Base-by-base conservation (phyloP, 1,139 yeast species). In the Hyphopichia pseudoburtonii region DNA sequence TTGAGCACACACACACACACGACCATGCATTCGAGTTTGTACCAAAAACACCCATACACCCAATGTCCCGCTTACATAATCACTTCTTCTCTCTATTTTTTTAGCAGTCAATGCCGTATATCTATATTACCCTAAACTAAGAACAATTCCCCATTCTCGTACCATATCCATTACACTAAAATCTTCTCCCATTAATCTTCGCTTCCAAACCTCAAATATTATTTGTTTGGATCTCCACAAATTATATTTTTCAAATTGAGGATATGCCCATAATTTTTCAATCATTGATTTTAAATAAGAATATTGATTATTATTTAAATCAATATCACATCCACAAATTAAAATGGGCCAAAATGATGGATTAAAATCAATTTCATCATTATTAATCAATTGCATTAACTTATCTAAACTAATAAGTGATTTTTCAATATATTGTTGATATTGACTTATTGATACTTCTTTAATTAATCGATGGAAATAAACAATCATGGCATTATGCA, bases 141-240 rank as follows among this genome's bases (percentile, higher is more conserved):
- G 54, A 3, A 63, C 61, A 6, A 70, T 54, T 24, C 73, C 80
- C 82, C 82, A 78, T 40, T 73, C 78, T 35, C 78, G 61, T 2
- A 78, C 63, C 59, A 77, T 54, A 45, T 76, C 81, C 66, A 76
- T 63, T 70, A 79, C 76, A 17, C 76, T 72, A 21, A 52, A 50
- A n/a, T 64, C 65, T 33, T 74, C 78, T 2, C 65, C 68, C 10
- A 55, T 54, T 9, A 57, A 63, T 36, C 74, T 52, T 21, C 78
- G 52, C 32, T 70, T 62, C 76, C 80, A 74, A n/a, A 75, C 64
- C 46, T 77, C 82, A 44, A 64, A 63, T 41, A 77, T 56, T 9
- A 77, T 60, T 47, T 78, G 83, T 45, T 76, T 75, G 1, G 74
- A 70, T 31, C 81, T 57, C 83, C 83, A 78, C 43, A 70, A 68